Conservation (phyloP, 768 basidiomycete genomes). For the Sutorius australiensis region DNA sequence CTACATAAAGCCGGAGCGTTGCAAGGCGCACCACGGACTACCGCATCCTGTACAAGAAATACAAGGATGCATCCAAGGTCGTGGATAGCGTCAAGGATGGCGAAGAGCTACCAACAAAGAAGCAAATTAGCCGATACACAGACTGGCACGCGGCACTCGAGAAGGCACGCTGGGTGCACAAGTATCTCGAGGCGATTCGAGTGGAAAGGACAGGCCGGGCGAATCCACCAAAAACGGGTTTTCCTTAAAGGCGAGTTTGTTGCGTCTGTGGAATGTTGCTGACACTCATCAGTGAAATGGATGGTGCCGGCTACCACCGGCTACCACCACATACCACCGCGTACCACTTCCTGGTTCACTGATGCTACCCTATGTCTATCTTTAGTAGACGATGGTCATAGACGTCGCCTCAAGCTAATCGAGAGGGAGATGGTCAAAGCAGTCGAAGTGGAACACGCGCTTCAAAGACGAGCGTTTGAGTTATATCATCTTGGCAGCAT, state of each 20-base stretch:
- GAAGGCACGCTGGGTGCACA: slow-evolving; percentile 20
- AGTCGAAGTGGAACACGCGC: slow-evolving; percentile 14
- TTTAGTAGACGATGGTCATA: slow-evolving; percentile 31
- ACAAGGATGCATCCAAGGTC: slow-evolving; percentile 26
- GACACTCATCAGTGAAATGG: no score
- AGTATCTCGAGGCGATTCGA: slow-evolving; percentile 33
- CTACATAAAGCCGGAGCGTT: slow-evolving; percentile 14
- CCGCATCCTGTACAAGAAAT: slow-evolving; percentile 19
- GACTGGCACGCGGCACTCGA: slow-evolving; percentile 15
- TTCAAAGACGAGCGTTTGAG: slow-evolving; percentile 18
- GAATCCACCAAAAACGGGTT: slow-evolving; percentile 32
- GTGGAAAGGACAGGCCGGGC: slow-evolving; percentile 31
- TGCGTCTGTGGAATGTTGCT: not conserved
- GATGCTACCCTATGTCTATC: not conserved
- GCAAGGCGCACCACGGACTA: slow-evolving; percentile 26
- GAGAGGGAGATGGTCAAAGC: slow-evolving; percentile 28
- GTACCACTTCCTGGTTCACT: no score
- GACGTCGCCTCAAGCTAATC: slow-evolving; percentile 27
- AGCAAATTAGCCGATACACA: slow-evolving; percentile 9
- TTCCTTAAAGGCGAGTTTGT: slow-evolving; percentile 28
- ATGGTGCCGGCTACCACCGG: no score
- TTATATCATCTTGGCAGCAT: slow-evolving; percentile 11
- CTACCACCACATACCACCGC: no score
- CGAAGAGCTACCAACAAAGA: slow-evolving; percentile 15
- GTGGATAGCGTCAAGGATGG: slow-evolving; percentile 20